A percentile compares a stretch with the other conserved stretches of the same genome.
These are phyloP conservation scores for Globisporangium barbulae DNA, from an alignment of 352 stramenopile species.

Conservation along the genomic window DNA sequence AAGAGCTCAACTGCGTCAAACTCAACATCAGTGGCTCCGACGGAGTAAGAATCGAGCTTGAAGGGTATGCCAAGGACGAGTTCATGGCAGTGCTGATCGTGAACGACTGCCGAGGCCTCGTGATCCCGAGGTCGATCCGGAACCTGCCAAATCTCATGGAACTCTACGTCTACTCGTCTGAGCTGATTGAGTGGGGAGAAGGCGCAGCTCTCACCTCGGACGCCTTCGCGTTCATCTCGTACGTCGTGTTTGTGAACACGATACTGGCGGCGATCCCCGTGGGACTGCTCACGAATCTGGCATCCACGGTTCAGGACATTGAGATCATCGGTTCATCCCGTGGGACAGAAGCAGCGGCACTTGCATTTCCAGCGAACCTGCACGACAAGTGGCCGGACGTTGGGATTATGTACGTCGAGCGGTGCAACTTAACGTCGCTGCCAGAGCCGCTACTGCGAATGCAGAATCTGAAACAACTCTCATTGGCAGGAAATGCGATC, in stretches of 20 bases:
- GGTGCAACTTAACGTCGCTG: constrained; percentile 1
- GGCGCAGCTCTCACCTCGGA: constrained; percentile 9
- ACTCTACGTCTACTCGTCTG: constrained; percentile 8
- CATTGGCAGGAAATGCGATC: constrained; percentile 7
- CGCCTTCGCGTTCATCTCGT: constrained; percentile 7
- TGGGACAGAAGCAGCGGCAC: not conserved
- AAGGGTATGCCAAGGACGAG: not conserved
- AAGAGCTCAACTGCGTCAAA: constrained; percentile 12
- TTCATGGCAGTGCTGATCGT: not conserved
- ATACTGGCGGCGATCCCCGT: not conserved
- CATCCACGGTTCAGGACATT: constrained; percentile 12
- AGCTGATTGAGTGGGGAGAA: constrained; percentile 4
- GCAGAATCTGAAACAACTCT: constrained; percentile 1
- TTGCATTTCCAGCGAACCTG: not conserved
- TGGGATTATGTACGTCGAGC: constrained; percentile 1
- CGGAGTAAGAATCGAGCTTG: not conserved
- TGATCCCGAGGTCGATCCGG: constrained; percentile 1
- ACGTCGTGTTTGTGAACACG: constrained; percentile 11
- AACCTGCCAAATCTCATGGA: constrained; percentile 5
- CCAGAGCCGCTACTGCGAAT: not conserved
- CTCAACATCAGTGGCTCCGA: constrained; percentile 9
- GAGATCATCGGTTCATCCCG: constrained; percentile 6
- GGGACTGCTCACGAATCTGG: constrained; percentile 11
- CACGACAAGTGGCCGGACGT: constrained; percentile 4
- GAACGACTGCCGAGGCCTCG: not conserved